Base-by-base conservation (phyloP, 306 rosid genomes). In the Glycine tomentella region DNA sequence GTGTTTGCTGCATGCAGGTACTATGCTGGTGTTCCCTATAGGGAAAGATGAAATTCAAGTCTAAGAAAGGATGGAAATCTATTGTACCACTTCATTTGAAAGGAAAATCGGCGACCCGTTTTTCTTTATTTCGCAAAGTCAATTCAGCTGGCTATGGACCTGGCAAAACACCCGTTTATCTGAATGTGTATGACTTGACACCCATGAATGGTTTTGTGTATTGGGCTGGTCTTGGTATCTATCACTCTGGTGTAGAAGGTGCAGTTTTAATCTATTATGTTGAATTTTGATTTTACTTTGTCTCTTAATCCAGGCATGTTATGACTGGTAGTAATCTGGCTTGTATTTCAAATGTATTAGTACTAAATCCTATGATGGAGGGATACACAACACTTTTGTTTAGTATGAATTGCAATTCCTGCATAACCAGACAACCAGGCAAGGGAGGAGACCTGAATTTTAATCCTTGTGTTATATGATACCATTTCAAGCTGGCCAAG, bases 221-320 rank as follows among this genome's bases (percentile, higher is more conserved):
- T 76, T 96, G 99, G 99, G 97, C 95, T 40, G 99, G 99, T 83
- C 81, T 96, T 57, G 99, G 99, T 56, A 92, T 96, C 84, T 96
- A 89, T 82, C 98, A 96, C 87, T 96, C 99, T 72, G 98, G 99
- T 72, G 97, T 96, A 44, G 97, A 96, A 93, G 99, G 99, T 93
- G 86, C 42, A 58, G 9, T 64, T 49, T 25, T 61, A 59, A 11
- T 16, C 62, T 74, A 69, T 34, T 15, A 53, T 81, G 56, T 40
- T 69, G 63, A 82, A 73, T 53, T 57, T 58, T 58, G 15, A 20
- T 70, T 50, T 14, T 50, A 3, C 59, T 55, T n/a, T 67, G 49
- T 15, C 71, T 63, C 53, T 70, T 77, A 44, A 42, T 68, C 46
- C 44, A 40, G 49, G 48, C 59, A 38, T 42, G 40, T 38, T 59